Base-by-base conservation (phyloP, 1,139 yeast species). In the Yamadazyma aaseri region DNA sequence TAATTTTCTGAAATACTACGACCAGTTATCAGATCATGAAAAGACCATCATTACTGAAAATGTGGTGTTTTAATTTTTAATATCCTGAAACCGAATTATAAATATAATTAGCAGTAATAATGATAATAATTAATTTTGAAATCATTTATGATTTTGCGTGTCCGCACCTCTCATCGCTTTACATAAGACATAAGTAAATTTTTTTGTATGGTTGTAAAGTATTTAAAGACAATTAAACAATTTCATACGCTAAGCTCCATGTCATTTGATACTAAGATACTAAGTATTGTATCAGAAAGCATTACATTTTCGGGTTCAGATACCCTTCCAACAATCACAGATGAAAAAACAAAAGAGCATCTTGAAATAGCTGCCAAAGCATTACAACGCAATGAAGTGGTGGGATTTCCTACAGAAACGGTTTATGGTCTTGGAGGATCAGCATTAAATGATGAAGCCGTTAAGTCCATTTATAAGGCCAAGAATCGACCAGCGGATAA, bases 391-490 rank as follows among this genome's bases (percentile, higher is more conserved):
- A 56, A 66, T 22, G 63, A 77, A 18, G 87, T 81, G 0, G 89
- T 92, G 11, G 97, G 94, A 0, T 90, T 92, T 51, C 98, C 98
- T 3, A 87, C 98, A 0, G 98, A 92, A 54, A 92, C 98, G 0
- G 98, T 92, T 0, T 92, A 92, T 55, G 98, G 98, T 0, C 69
- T 92, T 2, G 98, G 96, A 0, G 98, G 95, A 0, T 82, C 92
- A 3, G 86, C 95, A 0, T 64, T 86, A 37, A 71, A 69, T 36
- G 89, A 87, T 36, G 79, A 76, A 5, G 76, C 95, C 0, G 96
- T 90, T 2, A 56, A 60, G 37, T 76, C 81, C 32, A 92, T 92
- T 8, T 92, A 89, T 56, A 66, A 60, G 20, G 97, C 97, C 22
- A 92, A 92, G 52, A 87, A 87, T 52, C 69, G 98, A 43, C 98